These are phyloP conservation scores for Avicennia marina DNA, from an alignment of 257 asterid species.

Conservation along the genomic window DNA sequence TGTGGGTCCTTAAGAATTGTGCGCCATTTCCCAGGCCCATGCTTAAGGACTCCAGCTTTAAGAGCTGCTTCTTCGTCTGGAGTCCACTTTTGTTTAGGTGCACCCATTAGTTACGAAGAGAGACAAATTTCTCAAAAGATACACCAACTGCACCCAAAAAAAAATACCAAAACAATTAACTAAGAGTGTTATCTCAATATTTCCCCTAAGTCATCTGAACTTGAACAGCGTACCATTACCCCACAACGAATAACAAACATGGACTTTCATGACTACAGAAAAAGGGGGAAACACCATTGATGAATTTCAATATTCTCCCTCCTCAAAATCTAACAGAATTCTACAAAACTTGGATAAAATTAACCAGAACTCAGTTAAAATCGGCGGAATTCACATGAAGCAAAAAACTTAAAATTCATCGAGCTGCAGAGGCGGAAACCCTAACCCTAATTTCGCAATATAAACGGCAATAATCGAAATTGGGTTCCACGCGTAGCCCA, in stretches of 20 bases:
- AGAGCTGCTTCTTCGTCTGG: constrained; percentile 83
- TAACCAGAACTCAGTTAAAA: not conserved
- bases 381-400: not conserved
- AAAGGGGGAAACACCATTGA: not conserved
- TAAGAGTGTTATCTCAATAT: not conserved
- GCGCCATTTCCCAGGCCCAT: constrained; percentile 78
- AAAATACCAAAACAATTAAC: not conserved
- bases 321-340: not conserved
- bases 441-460: constrained; percentile 34
- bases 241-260: not conserved
- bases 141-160: constrained; percentile 17
- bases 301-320: not conserved
- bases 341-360: not conserved
- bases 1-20: constrained; percentile 70
- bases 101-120: constrained; percentile 44
- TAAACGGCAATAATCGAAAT: constrained; percentile 13
- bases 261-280: not conserved
- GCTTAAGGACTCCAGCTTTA: constrained; percentile 70
- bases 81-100: constrained; percentile 80
- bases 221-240: not conserved
- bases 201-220: constrained; percentile 3
- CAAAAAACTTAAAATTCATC: not conserved
- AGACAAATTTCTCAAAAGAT: not conserved
- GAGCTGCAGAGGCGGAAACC: constrained; percentile 20
- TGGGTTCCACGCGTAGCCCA: constrained; percentile 4